phyloP scores from a whole-genome alignment of 2,329 filamentous ascomycete species.

The Ceratocystis huliohia region DNA sequence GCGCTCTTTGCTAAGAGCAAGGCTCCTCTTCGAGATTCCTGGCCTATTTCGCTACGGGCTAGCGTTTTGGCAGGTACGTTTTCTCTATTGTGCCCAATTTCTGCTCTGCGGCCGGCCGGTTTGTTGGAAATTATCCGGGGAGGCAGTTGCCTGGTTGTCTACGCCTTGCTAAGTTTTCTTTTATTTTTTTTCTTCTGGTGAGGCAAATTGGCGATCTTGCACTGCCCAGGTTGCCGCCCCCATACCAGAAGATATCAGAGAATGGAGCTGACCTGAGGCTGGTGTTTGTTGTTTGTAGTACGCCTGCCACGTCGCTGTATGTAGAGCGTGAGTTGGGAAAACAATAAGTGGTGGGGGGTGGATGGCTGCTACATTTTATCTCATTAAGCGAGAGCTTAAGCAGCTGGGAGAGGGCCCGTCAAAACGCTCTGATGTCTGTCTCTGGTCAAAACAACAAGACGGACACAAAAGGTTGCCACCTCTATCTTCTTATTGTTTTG shows the following conservation, averaged over 20 bases:
- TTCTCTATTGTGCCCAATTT: no score
- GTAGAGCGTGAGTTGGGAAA: not conserved
- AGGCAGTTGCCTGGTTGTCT: no score
- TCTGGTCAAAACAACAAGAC: not conserved
- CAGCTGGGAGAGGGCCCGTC: not conserved
- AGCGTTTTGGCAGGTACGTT: no score
- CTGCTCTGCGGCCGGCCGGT: no score
- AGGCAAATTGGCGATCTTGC: not conserved
- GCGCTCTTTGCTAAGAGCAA: not conserved
- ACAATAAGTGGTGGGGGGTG: not conserved
- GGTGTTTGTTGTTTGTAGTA: no score
- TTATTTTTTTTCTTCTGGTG: not conserved
- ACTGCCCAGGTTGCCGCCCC: no score
- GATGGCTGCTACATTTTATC: not conserved
- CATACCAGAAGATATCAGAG: no score
- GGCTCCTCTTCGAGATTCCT: not conserved
- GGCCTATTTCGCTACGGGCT: not conserved
- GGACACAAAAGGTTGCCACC: not conserved
- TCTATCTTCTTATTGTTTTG: constrained; percentile 1
- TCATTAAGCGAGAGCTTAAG: constrained; percentile 1
- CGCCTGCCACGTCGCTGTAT: no score
- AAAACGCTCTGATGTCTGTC: not conserved
- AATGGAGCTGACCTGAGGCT: no score
- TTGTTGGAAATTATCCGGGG: no score
- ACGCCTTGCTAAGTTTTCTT: not conserved